Evolutionary conservation across 1,139 yeast genomes (phyloP), one percentile per base, ranked within the genome.

Genomic region (Candida tropicalis): DNA sequence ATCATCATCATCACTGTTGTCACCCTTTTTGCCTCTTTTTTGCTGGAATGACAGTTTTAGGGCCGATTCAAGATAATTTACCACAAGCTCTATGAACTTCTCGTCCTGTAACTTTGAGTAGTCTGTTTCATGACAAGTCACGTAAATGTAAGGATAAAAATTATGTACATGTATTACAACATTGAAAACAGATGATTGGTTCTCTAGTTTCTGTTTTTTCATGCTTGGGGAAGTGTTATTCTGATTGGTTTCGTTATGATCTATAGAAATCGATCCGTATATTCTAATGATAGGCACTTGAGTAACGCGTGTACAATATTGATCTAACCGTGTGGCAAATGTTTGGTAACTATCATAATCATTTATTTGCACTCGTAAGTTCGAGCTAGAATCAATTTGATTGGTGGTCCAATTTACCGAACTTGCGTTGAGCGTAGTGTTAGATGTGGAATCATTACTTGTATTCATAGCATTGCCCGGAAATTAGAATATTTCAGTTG

Each of bases 281-380:
- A 93, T 65, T 39, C 99, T 67, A 2, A 90, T 66, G 0, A 89
- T 69, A 0, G 98, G 98, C 0, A 86, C 91, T 36, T 75, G 79
- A 2, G 63, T 52, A 12, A 70, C 78, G 11, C 56, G 54, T 12
- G 57, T 52, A 32, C 59, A 59, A 5, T 62, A 52, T 39, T 60
- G 62, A 48, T 73, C 78, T 15, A 73, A 55, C 23, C 54, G 56
- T 42, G 64, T 59, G 5, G 77, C 71, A 3, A 45, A 26, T 10
- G 59, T 46, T 58, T 81, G 88, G 58, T 87, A 89, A 13, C 79
- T 68, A 59, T 89, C 97, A 52, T 75, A 79, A 35, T 76, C 74
- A 47, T 78, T 71, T 32, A 83, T 71, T 54, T 82, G 87, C 9
- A 81, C 50, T 35, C 56, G 46, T 22, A 50, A 39, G 10, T 27